phyloP scores from a whole-genome alignment of 371 early-diverging fungal genomes.

The Rhizopus sp. region DNA sequence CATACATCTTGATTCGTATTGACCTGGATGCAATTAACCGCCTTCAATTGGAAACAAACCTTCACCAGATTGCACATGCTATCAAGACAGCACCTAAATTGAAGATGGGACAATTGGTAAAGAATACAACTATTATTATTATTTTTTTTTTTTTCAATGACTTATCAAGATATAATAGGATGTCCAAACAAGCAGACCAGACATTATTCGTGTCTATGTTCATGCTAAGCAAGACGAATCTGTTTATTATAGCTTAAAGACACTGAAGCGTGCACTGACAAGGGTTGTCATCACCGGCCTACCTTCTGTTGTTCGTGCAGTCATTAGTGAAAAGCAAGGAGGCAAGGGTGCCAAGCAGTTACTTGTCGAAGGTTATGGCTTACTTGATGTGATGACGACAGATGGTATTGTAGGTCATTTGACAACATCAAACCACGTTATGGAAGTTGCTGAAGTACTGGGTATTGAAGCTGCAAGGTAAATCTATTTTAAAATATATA shows the following conservation, averaged over 20 bases:
- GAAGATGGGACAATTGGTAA: slow-evolving; percentile 74
- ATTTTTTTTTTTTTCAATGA: not conserved
- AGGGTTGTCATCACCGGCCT: slow-evolving; percentile 88
- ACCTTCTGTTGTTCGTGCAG: slow-evolving; percentile 84
- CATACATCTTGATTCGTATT: slow-evolving; percentile 78
- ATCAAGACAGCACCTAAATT: slow-evolving; percentile 83
- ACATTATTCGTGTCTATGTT: slow-evolving; percentile 76
- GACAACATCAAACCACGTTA: slow-evolving; percentile 92
- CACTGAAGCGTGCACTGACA: slow-evolving; percentile 82
- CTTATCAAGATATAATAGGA: slow-evolving; percentile 41
- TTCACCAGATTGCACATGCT: slow-evolving; percentile 77
- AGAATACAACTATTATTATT: not conserved
- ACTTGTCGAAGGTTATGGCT: slow-evolving; percentile 95
- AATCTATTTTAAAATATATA: not conserved
- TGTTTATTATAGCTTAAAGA: slow-evolving; percentile 77
- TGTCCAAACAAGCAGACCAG: slow-evolving; percentile 73
- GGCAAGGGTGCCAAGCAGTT: slow-evolving; percentile 64
- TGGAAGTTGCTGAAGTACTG: slow-evolving; percentile 91
- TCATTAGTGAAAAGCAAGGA: slow-evolving; percentile 77
- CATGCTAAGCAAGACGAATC: slow-evolving; percentile 67
- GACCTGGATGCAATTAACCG: slow-evolving; percentile 79
- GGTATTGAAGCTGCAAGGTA: slow-evolving; percentile 86
- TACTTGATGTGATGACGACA: slow-evolving; percentile 89
- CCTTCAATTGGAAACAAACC: slow-evolving; percentile 81
- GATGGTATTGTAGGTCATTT: slow-evolving; percentile 82